These are phyloP conservation scores for Blechomonas ayalai DNA, from an alignment of 208 protist genomes.

Conservation along the genomic window DNA sequence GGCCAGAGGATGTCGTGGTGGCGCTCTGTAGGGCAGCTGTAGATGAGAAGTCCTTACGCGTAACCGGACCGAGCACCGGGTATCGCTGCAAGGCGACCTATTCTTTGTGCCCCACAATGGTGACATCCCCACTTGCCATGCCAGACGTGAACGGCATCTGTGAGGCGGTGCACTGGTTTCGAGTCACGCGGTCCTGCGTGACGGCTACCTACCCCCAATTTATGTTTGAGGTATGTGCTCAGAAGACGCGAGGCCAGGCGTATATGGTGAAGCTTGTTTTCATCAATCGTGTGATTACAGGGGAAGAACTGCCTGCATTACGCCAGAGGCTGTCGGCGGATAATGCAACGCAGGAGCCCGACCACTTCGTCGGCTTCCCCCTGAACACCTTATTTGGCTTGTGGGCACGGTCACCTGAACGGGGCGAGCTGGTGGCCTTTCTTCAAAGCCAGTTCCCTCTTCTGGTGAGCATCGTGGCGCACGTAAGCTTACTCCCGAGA, in stretches of 20 bases:
- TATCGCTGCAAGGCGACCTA: slow-evolving; percentile 48
- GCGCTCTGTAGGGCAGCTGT: slow-evolving; percentile 11
- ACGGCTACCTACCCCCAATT: slow-evolving; percentile 9
- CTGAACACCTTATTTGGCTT: slow-evolving; percentile 26
- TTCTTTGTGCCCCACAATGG: slow-evolving; percentile 19
- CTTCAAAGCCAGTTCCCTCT: slow-evolving; percentile 2
- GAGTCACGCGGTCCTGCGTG: slow-evolving; percentile 4
- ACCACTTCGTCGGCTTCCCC: too few relatives aligned
- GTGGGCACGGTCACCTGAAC: slow-evolving; percentile 17
- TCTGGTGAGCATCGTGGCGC: slow-evolving; percentile 19
- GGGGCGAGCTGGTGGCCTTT: slow-evolving; percentile 9
- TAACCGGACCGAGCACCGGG: slow-evolving; percentile 10
- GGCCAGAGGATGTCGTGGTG: slow-evolving; percentile 1
- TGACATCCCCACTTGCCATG: slow-evolving; percentile 13
- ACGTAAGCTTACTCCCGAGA: slow-evolving; percentile 11
- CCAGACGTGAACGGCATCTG: slow-evolving; percentile 14
- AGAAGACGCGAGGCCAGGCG: slow-evolving; percentile 15
- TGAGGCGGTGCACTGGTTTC: slow-evolving; percentile 10
- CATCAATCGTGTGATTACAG: too few relatives aligned
- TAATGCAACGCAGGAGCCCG: too few relatives aligned
- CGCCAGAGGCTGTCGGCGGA: neutral
- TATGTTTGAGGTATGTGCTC: slow-evolving; percentile 34
- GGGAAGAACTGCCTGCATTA: neutral
- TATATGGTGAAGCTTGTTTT: slow-evolving; percentile 28
- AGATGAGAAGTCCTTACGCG: slow-evolving; percentile 5